A percentile compares a stretch with the other conserved stretches of the same genome.
These are phyloP conservation scores for Xylariaceae sp. DNA, from an alignment of 2,329 filamentous ascomycete species.

Conservation along the genomic window DNA sequence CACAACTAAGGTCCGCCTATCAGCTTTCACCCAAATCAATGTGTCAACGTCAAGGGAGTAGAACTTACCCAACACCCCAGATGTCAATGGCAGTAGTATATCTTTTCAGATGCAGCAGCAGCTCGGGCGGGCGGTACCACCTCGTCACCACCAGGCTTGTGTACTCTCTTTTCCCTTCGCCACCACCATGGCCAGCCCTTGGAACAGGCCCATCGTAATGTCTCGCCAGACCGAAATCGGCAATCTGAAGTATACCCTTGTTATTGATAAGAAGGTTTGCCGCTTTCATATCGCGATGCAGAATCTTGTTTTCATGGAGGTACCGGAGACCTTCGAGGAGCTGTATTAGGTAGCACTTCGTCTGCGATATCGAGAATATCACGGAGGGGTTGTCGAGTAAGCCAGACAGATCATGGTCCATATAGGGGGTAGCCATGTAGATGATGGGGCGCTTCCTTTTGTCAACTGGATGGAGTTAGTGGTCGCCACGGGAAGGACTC, in stretches of 20 bases:
- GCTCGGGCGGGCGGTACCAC: constrained; percentile 94
- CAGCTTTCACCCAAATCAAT: constrained; percentile 12
- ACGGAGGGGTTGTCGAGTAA: constrained; percentile 92
- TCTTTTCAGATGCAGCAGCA: constrained; percentile 77
- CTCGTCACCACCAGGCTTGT: constrained; percentile 94
- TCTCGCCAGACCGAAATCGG: constrained; percentile 90
- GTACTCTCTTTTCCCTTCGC: constrained; percentile 83
- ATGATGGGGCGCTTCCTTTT: constrained; percentile 79
- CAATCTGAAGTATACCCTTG: constrained; percentile 86
- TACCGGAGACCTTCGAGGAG: constrained; percentile 85
- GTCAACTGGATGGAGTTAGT: constrained; percentile 48
- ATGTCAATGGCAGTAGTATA: constrained; percentile 98
- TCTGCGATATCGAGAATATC: constrained; percentile 78
- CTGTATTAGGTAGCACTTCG: constrained; percentile 97
- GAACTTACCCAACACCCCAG: constrained; percentile 86
- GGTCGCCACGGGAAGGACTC: constrained; percentile 4
- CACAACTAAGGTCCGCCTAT: constrained; percentile 56
- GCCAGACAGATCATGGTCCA: constrained; percentile 98
- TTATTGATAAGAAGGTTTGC: constrained; percentile 97
- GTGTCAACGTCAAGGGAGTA: neutral
- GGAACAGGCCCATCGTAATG: constrained; percentile 86
- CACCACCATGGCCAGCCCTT: constrained; percentile 69
- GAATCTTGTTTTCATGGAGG: constrained; percentile 80
- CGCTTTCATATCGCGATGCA: constrained; percentile 98
- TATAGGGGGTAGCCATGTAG: constrained; percentile 98